Percentiles rank a stretch among this genome's conserved stretches.
Evolutionary conservation across 805 yeast genomes (phyloP).

Genomic region (Kodamaea kakaduensis): DNA sequence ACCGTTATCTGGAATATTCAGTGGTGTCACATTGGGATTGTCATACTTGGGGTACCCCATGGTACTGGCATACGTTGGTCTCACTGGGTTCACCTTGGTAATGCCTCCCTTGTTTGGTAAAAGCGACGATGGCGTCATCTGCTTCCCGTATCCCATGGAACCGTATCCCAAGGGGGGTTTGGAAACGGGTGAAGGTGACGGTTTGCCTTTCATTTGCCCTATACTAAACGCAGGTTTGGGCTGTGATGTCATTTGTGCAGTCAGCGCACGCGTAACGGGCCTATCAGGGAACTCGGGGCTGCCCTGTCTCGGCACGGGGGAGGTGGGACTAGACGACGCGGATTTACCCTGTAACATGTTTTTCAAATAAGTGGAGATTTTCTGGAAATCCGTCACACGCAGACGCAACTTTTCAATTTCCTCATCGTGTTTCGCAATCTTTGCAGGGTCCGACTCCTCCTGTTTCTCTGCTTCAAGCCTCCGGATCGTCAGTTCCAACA

Average conservation of each 20-base stretch:
- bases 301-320: slow-evolving; percentile 2
- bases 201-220: slow-evolving; percentile 3
- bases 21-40: slow-evolving; percentile 10
- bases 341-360: slow-evolving; percentile 17
- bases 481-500: slow-evolving; percentile 20
- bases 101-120: slow-evolving; percentile 8
- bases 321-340: slow-evolving; percentile 2
- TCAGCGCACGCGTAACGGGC: background rate
- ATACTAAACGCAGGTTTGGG: slow-evolving; percentile 9
- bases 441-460: slow-evolving; percentile 8
- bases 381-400: slow-evolving; percentile 21
- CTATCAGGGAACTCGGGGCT: slow-evolving; percentile 3
- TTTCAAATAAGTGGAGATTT: slow-evolving; percentile 20
- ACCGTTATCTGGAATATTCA: slow-evolving; percentile 21
- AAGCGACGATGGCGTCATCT: slow-evolving; percentile 3
- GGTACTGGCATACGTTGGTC: slow-evolving; percentile 7
- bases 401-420: slow-evolving; percentile 14
- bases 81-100: slow-evolving; percentile 6
- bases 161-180: slow-evolving; percentile 4
- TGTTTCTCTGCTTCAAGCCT: slow-evolving; percentile 20
- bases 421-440: slow-evolving; percentile 7
- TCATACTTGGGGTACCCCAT: slow-evolving; percentile 7
- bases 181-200: slow-evolving; percentile 1
- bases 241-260: slow-evolving; percentile 4
- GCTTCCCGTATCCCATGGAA: slow-evolving; percentile 2